Base-by-base conservation (phyloP, 768 basidiomycete species). In the Rhizopogon vulgaris region DNA sequence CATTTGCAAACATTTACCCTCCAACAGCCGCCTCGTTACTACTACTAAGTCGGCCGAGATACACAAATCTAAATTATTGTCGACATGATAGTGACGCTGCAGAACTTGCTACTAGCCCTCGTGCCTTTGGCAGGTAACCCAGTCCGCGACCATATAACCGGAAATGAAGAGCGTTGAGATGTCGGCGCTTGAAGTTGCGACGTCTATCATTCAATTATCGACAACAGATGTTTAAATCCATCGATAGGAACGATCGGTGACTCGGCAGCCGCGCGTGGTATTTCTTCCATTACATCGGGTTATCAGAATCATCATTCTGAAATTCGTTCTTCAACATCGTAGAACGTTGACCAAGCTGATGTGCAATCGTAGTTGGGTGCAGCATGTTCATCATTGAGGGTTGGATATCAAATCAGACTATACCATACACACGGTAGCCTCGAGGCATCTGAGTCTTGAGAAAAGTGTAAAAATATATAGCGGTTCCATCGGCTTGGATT, bases 191-290 rank as follows among this genome's bases (percentile, higher is more conserved):
- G 53, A 52, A 52, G 41, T 54, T 48, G 32, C 25, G 38, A 17
- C n/a, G 18, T 18, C 49, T 52, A 54, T 46, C 53, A 52, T 34
- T 55, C 46, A 30, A 53, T 48, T 45, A 53, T 54, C 45, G 52
- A 55, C 52, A 46, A 55, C 52, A 46, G n/a, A 36, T 47, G 40
- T 43, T 30, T 34, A 22, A 22, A 22, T 22, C 52, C 32, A 61
- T 63, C 59, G 60, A 61, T 58, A 51, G 60, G 49, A 42, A 60
- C 55, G 46, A 52, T 46, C 39, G 53, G 39, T 37, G 47, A 10
- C 39, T 24, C 48, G 38, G 41, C 42, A 34, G 42, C 60, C 52
- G 60, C 40, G 49, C 11, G 48, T 47, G 11, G 32, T 38, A n/a
- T n/a, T 38, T 38, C 37, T 34, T 46, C 45, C 45, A 46, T 22